Evolutionary conservation across 2,329 filamentous ascomycete genomes (phyloP), one percentile per base, ranked within the genome.

Genomic region (Beauveria sp.): DNA sequence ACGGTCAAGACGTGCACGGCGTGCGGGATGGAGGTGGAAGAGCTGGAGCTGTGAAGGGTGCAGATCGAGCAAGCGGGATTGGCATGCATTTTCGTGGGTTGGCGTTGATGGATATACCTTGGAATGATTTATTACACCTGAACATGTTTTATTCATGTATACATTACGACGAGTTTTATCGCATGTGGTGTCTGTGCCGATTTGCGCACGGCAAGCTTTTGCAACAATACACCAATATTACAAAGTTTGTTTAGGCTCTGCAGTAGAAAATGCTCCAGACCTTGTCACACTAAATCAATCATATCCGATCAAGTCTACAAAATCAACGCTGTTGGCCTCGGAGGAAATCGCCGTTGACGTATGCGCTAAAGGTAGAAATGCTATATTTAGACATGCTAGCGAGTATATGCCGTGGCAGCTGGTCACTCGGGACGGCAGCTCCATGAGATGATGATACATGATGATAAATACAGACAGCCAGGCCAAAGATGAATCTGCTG

Each of bases 21-120:
- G 22, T 93, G 91, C 72, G 87, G 88, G 3, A 90, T 90, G 83
- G 89, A 91, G 72, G 88, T 93, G 53, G 89, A 93, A 69, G 87
- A 90, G 76, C 75, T 89, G 74, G 88, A 88, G 71, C 83, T 89
- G 69, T 87, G n/a, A 40, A 28, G 31, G 18, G 1, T 20, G n/a
- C 20, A 14, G 7, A 42, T 31, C 28, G 45, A 5, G 16, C n/a
- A 22, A 31, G 40, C 38, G 22, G 16, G 9, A 7, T 28, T 8
- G 34, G 34, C 34, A 7, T 28, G 24, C n/a, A 46, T 56, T 46
- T 26, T 10, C 9, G 31, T 20, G 28, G 9, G 18, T n/a, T 42
- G 54, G 54, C 54, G 54, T 57, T 56, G 22, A 48, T 38, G 28
- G 42, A 46, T 57, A 57, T 57, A 57, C 54, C 54, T 38, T n/a